Evolutionary conservation across 2,329 filamentous ascomycete species (phyloP).

Genomic region (Aspergillus tanneri): DNA sequence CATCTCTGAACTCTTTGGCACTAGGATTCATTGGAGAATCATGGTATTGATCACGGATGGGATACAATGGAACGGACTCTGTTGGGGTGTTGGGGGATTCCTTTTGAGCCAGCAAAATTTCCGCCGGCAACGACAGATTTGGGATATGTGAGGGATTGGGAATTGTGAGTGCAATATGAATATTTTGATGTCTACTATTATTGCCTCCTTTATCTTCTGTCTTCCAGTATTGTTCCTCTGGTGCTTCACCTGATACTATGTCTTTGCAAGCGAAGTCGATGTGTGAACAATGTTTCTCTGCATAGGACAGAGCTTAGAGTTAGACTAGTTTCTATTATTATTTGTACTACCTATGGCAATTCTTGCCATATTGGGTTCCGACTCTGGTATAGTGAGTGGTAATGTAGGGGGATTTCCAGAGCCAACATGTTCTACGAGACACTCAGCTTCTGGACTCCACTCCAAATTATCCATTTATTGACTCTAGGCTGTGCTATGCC

Average conservation of each 20-base stretch:
- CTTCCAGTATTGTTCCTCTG: conserved; percentile 1
- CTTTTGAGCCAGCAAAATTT: conserved; percentile 35
- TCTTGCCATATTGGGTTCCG: too few relatives aligned
- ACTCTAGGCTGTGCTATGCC: too few relatives aligned
- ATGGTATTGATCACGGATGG: conserved; percentile 41
- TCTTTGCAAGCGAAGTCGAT: too few relatives aligned
- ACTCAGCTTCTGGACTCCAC: too few relatives aligned
- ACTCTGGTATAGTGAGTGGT: too few relatives aligned
- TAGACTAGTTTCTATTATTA: too few relatives aligned
- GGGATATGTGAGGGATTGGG: conserved; percentile 27
- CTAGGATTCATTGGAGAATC: conserved; percentile 41
- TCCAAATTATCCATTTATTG: too few relatives aligned
- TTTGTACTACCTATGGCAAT: too few relatives aligned
- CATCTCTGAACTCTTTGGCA: conserved; percentile 36
- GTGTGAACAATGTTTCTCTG: too few relatives aligned
- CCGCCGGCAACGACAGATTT: conserved; percentile 26
- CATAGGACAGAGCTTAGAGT: too few relatives aligned
- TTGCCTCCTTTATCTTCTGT: conserved; percentile 10
- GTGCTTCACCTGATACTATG: conserved; percentile 19
- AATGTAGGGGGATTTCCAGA: too few relatives aligned
- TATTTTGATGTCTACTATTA: conserved; percentile 18
- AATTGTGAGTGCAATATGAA: conserved; percentile 36
- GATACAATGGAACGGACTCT: conserved; percentile 40
- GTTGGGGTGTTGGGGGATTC: conserved; percentile 43
- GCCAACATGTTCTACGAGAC: too few relatives aligned